A percentile compares a stretch with the other conserved stretches of the same genome.
phyloP scores from a whole-genome alignment of 352 stramenopile genomes.

The Pythium angustatum region DNA sequence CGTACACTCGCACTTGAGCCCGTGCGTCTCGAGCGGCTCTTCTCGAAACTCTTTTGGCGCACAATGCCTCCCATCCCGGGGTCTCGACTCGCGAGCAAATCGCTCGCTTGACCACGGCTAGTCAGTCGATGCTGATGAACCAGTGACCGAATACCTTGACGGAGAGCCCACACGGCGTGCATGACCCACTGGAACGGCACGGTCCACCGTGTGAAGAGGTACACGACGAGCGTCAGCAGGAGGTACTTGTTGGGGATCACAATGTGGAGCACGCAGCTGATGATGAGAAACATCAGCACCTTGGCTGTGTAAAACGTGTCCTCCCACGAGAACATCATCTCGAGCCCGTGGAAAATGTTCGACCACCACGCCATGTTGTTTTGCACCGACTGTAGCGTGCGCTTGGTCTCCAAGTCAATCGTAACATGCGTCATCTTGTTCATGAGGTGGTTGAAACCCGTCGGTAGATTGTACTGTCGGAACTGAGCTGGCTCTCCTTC shows the following conservation, averaged over 20 bases:
- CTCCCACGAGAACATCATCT: constrained; percentile 89
- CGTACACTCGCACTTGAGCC: constrained; percentile 62
- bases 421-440: constrained; percentile 90
- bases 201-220: constrained; percentile 81
- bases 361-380: constrained; percentile 91
- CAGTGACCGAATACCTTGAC: constrained; percentile 64
- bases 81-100: constrained; percentile 37
- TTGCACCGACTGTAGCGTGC: constrained; percentile 81
- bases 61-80: constrained; percentile 27
- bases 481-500: constrained; percentile 55
- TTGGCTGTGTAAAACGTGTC: constrained; percentile 85
- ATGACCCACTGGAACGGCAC: constrained; percentile 76
- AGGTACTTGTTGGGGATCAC: constrained; percentile 86
- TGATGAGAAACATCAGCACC: constrained; percentile 78
- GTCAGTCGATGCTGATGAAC: constrained; percentile 78
- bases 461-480: constrained; percentile 78
- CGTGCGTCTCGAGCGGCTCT: constrained; percentile 50
- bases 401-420: constrained; percentile 81
- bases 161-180: constrained; percentile 65
- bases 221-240: constrained; percentile 70
- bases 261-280: constrained; percentile 85
- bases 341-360: constrained; percentile 76
- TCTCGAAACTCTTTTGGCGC: constrained; percentile 33
- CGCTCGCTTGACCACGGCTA: constrained; percentile 60
- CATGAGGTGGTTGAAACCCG: constrained; percentile 86